Conservation (phyloP, 495 filamentous ascomycete species). For the Sordaria brevicollis region DNA sequence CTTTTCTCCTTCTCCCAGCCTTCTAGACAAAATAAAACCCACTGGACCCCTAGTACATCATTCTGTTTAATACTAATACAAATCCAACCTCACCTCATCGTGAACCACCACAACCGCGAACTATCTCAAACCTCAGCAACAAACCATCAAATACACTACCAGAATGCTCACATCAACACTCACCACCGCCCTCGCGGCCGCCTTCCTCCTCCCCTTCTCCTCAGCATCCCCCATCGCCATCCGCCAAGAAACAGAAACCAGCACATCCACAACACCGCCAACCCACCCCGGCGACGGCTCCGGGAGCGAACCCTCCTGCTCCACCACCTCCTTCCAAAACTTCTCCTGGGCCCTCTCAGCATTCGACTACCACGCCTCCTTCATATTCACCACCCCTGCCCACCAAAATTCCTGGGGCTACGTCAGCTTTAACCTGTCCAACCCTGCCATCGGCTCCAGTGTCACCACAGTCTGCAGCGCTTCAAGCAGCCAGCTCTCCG, state of each 20-base stretch:
- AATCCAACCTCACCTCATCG: not conserved
- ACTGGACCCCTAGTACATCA: not conserved
- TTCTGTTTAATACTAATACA: not conserved
- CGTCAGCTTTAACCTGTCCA: constrained; percentile 33
- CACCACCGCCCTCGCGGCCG: not conserved
- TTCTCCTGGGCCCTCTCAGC: constrained; percentile 25
- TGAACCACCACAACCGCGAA: not conserved
- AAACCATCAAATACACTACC: not conserved
- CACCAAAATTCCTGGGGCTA: constrained; percentile 34
- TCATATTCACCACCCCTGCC: constrained; percentile 32
- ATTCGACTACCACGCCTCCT: constrained; percentile 30
- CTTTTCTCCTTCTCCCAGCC: not conserved
- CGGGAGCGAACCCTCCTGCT: constrained; percentile 10
- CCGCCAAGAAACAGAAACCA: not conserved
- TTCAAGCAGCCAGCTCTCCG: constrained; percentile 25
- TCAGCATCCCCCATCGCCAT: constrained; percentile 1
- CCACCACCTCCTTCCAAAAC: constrained; percentile 18
- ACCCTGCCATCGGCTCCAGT: constrained; percentile 22
- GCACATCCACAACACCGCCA: not conserved
- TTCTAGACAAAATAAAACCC: not conserved
- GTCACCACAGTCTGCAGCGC: constrained; percentile 25
- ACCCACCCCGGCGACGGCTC: not conserved
- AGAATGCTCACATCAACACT: constrained; percentile 2
- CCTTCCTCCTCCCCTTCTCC: constrained; percentile 3
- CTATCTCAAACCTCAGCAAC: not conserved